A percentile compares a stretch with the other conserved stretches of the same genome.
phyloP scores from a whole-genome alignment of 2,329 filamentous ascomycete species.

The Xylaria sp. region DNA sequence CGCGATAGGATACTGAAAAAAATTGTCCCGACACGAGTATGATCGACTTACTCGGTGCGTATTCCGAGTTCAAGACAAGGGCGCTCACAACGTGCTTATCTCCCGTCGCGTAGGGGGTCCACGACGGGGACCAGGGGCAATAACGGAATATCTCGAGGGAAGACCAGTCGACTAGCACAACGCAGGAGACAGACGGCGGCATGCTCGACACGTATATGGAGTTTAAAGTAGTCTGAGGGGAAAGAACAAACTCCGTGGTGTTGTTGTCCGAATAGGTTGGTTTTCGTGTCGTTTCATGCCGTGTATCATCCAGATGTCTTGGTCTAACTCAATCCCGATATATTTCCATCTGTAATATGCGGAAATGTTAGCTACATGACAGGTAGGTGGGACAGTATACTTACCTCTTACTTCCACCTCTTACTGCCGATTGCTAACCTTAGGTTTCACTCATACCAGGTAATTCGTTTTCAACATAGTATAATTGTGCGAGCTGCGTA shows the following conservation, averaged over 20 bases:
- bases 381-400: not conserved
- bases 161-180: not conserved
- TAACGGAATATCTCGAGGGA: constrained; percentile 4
- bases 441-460: too few species aligned
- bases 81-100: constrained; percentile 1
- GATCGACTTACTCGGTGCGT: not conserved
- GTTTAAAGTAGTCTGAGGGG: not conserved
- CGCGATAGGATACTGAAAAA: not conserved
- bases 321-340: not conserved
- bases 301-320: not conserved
- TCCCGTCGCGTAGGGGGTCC: not conserved
- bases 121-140: constrained; percentile 4
- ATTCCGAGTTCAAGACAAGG: constrained; percentile 2
- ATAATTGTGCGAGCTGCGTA: not conserved
- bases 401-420: constrained; percentile 6
- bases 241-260: not conserved
- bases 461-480: too few species aligned
- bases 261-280: not conserved
- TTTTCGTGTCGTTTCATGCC: not conserved
- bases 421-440: too few species aligned
- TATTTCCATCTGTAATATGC: not conserved
- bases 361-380: not conserved
- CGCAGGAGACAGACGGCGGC: not conserved
- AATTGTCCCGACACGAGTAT: not conserved
- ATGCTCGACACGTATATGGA: constrained; percentile 4